Evolutionary conservation across 2,329 filamentous ascomycete species (phyloP), one percentile per base, ranked within the genome.

Genomic region (Ophiostoma ulmi): DNA sequence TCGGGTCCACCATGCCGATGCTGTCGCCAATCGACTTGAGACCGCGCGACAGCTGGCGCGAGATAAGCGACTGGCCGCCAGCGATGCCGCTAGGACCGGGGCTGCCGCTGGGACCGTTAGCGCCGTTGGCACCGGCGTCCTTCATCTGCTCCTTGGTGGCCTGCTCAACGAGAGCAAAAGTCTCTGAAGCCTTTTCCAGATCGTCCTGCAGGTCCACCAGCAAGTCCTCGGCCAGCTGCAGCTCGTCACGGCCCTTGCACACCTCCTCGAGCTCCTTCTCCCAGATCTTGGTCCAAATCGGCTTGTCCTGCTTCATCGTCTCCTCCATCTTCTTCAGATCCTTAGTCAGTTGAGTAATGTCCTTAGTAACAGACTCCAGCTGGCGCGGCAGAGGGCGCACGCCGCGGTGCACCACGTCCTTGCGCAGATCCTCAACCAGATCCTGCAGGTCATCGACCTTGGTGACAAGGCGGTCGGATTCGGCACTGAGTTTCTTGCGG

Each of bases 201-300:
- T 99, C 95, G 77, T 97, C 94, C 77, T 95, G 89, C 73, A 99
- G 82, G 82, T 99, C 95, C 64, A 94, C 88, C 74, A 94, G 90
- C 73, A 99, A 87, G 76, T 98, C 95, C 82, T 99, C 95, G 83
- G 97, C 94, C 84, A 98, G 91, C 68, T 93, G 95, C 75, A 99
- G 87, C 80, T 97, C 90, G 77, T 98, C 94, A 75, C 94, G 89
- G 77, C 97, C 95, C 78, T 97, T 93, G 81, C 95, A 98, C 2
- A 99, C 94, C 69, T 94, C 90, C 79, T 98, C 93, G 65, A 99
- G 84, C 79, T 98, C 94, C 81, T 96, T 94, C 86, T 98, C 94
- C 95, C 95, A 99, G 74, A 98, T 97, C 87, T 97, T 97, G 70
- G 93, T 97, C 94, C 95, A 99, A 71, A 97, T 85, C 0, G 95